These are phyloP conservation scores for Nakaseomyces sp. DNA, from an alignment of 1,139 yeast species.

Conservation along the genomic window DNA sequence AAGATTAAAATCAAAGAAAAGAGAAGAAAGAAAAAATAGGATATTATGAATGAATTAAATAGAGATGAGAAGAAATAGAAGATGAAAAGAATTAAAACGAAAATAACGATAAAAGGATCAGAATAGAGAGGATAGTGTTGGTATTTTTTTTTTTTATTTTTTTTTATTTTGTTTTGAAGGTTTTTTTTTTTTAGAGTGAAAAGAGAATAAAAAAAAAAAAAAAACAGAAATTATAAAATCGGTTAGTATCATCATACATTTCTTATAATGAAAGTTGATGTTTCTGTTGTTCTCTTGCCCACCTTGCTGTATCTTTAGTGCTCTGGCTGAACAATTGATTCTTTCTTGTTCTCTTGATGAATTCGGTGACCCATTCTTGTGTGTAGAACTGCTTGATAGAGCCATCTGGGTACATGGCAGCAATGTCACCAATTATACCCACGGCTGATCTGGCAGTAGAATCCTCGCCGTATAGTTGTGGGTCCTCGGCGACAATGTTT, in stretches of 20 bases:
- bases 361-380: constrained; percentile 70
- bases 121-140: no score
- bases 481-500: constrained; percentile 50
- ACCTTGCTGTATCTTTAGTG: constrained; percentile 84
- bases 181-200: no score
- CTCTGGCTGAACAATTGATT: constrained; percentile 51
- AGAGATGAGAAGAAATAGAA: constrained; percentile 6
- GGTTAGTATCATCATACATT: neutral
- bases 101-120: constrained; percentile 7
- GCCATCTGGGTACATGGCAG: constrained; percentile 74
- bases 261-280: constrained; percentile 27
- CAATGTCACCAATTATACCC: constrained; percentile 87
- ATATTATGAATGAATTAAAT: constrained; percentile 6
- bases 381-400: constrained; percentile 55
- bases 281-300: constrained; percentile 78
- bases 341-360: constrained; percentile 65
- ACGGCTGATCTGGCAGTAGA: constrained; percentile 68
- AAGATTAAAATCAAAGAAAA: no score
- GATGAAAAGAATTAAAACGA: constrained; percentile 2
- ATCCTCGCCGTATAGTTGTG: constrained; percentile 51
- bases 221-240: constrained; percentile 5
- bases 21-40: neutral
- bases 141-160: no score
- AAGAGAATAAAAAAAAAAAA: constrained; percentile 13
- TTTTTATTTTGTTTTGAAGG: no score